A percentile compares a stretch with the other conserved stretches of the same genome.
Evolutionary conservation across 129 eudicot genomes (phyloP).

Genomic region (Erigeron canadensis): DNA sequence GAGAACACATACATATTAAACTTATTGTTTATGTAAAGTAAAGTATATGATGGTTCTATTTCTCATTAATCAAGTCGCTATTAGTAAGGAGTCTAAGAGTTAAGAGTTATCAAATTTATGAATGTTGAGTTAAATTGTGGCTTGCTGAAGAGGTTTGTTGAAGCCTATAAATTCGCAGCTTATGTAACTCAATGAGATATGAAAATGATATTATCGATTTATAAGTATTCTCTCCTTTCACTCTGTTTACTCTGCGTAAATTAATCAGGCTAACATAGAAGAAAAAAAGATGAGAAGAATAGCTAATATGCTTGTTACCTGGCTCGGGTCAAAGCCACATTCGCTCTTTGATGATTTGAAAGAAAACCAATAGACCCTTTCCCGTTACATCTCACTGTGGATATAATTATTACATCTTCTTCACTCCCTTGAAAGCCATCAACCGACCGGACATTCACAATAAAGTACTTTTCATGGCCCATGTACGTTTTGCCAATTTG

Average conservation of each 20-base stretch:
- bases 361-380: conserved; percentile 67
- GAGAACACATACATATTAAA: not conserved
- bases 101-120: too few species aligned
- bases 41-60: too few species aligned
- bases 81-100: too few species aligned
- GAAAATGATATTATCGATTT: too few species aligned
- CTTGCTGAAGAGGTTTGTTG: too few species aligned
- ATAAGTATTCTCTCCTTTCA: too few species aligned
- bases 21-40: too few species aligned
- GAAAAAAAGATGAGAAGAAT: not conserved
- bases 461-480: conserved; percentile 27
- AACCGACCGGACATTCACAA: conserved; percentile 54
- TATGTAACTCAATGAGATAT: too few species aligned
- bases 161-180: too few species aligned
- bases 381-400: conserved; percentile 59
- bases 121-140: too few species aligned
- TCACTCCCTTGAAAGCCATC: conserved; percentile 78
- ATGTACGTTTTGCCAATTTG: conserved; percentile 38
- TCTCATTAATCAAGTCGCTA: too few species aligned
- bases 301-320: conserved; percentile 43
- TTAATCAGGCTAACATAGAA: not conserved
- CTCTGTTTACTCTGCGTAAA: not conserved
- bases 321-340: conserved; percentile 81
- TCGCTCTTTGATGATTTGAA: conserved; percentile 46
- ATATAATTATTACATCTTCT: conserved; percentile 65